phyloP scores from a whole-genome alignment of 1,284 basidiomycete genomes.

The Fomitopsis schrenkii region DNA sequence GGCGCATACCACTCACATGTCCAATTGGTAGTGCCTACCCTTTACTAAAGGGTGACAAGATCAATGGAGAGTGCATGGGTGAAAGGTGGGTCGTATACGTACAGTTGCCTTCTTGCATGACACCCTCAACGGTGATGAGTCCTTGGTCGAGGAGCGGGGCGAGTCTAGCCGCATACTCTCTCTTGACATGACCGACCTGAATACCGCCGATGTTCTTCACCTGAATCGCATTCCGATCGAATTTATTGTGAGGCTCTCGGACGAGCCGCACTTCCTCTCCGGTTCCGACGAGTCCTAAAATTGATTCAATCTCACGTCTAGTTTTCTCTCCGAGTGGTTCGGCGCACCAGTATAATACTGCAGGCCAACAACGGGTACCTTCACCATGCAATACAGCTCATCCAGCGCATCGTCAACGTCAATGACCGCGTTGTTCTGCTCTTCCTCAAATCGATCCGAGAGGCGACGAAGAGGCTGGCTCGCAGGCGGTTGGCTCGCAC shows the following conservation, averaged over 20 bases:
- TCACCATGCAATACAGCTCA: constrained; percentile 61
- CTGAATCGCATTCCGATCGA: constrained; percentile 76
- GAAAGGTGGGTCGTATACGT: constrained; percentile 20
- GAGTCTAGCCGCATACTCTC: constrained; percentile 53
- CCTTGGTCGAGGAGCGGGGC: constrained; percentile 67
- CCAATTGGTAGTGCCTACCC: constrained; percentile 49
- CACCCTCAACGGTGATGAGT: constrained; percentile 68
- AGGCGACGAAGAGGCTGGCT: constrained; percentile 15
- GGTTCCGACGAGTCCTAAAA: constrained; percentile 66
- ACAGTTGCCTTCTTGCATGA: constrained; percentile 74
- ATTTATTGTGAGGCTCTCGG: constrained; percentile 65
- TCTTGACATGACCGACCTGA: constrained; percentile 81
- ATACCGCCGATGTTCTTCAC: constrained; percentile 69
- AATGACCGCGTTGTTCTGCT: constrained; percentile 40
- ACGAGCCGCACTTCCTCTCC: constrained; percentile 76
- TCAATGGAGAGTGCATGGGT: background rate
- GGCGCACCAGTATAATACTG: constrained; percentile 71
- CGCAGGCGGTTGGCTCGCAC: background rate
- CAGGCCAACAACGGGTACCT: constrained; percentile 71
- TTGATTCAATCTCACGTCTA: background rate
- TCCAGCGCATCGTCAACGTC: constrained; percentile 45
- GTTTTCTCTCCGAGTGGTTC: background rate
- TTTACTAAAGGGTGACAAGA: constrained; percentile 30
- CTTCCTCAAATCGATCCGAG: constrained; percentile 27
- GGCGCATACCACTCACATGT: constrained; percentile 41